A percentile compares a stretch with the other conserved stretches of the same genome.
Evolutionary conservation across 2,329 filamentous ascomycete species (phyloP).

Genomic region (Leptographium radiaticola): DNA sequence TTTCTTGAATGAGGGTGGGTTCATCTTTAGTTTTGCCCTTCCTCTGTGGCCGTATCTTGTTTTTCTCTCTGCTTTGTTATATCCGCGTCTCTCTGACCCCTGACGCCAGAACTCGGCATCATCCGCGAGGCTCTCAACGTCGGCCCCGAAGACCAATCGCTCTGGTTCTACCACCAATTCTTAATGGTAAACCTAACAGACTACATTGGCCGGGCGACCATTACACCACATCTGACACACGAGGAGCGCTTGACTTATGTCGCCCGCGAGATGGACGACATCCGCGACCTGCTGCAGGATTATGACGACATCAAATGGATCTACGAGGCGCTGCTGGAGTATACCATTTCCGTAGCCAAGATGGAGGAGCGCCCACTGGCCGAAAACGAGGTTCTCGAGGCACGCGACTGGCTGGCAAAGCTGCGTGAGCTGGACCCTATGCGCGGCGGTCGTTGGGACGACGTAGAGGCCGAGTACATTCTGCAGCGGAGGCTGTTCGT

Average conservation of each 20-base stretch:
- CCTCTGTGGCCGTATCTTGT: background rate
- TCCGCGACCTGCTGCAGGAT: conserved; percentile 51
- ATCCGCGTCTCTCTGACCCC: background rate
- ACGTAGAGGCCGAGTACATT: conserved; percentile 38
- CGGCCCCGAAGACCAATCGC: conserved; percentile 84
- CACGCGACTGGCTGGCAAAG: conserved; percentile 47
- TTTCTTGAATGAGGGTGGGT: conserved; percentile 58
- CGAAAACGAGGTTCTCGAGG: conserved; percentile 28
- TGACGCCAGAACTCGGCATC: conserved; percentile 50
- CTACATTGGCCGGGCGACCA: conserved; percentile 35
- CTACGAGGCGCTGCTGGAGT: conserved; percentile 73
- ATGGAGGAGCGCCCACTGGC: conserved; percentile 32
- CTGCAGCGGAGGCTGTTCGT: background rate
- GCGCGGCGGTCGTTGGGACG: conserved; percentile 61
- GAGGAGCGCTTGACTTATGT: conserved; percentile 55
- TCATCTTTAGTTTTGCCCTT: background rate
- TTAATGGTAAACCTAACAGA: conserved; percentile 57
- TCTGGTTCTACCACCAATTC: conserved; percentile 96
- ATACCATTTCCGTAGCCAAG: conserved; percentile 46
- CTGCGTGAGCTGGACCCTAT: conserved; percentile 61
- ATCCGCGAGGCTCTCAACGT: conserved; percentile 72
- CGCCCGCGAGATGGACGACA: conserved; percentile 56
- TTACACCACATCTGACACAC: conserved; percentile 49
- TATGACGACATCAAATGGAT: conserved; percentile 63
- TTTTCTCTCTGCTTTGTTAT: background rate